These are phyloP conservation scores for Phialemoniopsis sp. DNA, from an alignment of 2,329 filamentous ascomycete genomes.

Conservation along the genomic window DNA sequence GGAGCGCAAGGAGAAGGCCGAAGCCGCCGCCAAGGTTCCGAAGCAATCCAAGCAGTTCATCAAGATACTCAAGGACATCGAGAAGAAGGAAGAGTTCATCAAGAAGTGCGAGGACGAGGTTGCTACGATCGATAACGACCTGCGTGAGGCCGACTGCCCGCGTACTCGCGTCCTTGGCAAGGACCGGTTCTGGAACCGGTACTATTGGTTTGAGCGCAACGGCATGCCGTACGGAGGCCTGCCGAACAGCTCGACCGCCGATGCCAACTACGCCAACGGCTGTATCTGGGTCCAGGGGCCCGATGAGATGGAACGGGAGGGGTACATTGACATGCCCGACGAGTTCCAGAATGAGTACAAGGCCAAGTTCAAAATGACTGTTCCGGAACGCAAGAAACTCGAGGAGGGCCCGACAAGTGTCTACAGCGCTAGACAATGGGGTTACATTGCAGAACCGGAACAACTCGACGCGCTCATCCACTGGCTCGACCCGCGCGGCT, in stretches of 20 bases:
- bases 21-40: slow-evolving; percentile 60
- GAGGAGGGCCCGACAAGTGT: slow-evolving; percentile 85
- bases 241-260: slow-evolving; percentile 81
- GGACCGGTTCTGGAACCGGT: slow-evolving; percentile 96
- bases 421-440: slow-evolving; percentile 78
- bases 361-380: slow-evolving; percentile 73
- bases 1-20: slow-evolving; percentile 62
- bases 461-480: slow-evolving; percentile 74
- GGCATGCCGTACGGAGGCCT: slow-evolving; percentile 94
- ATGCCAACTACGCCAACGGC: slow-evolving; percentile 87
- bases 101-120: slow-evolving; percentile 83
- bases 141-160: slow-evolving; percentile 90
- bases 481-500: slow-evolving; percentile 85
- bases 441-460: slow-evolving; percentile 79
- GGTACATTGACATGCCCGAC: slow-evolving; percentile 74
- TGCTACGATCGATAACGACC: slow-evolving; percentile 79
- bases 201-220: slow-evolving; percentile 99
- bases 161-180: slow-evolving; percentile 86
- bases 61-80: slow-evolving; percentile 82
- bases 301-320: slow-evolving; percentile 79
- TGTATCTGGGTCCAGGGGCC: slow-evolving; percentile 96
- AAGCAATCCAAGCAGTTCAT: slow-evolving; percentile 86
- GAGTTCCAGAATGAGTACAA: slow-evolving; percentile 74
- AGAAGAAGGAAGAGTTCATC: slow-evolving; percentile 78
- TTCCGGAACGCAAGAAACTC: slow-evolving; percentile 75